phyloP scores from a whole-genome alignment of 1,139 yeast species.

The Scheffersomyces quercinus region DNA sequence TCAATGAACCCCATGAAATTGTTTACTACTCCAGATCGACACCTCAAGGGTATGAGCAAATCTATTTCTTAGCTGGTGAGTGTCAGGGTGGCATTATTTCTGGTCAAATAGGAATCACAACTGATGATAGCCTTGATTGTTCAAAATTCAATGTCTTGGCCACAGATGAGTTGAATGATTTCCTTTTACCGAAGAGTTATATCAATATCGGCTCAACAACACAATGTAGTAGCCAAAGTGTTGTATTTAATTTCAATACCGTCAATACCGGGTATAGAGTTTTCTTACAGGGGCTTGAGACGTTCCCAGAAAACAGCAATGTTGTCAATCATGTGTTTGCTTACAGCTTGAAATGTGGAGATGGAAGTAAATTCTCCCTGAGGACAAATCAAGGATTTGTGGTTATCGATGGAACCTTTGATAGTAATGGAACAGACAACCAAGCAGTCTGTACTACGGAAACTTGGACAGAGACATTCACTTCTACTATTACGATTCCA shows the following conservation, averaged over 20 bases:
- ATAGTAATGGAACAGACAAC: conserved; percentile 1
- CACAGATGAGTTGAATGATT: conserved; percentile 17
- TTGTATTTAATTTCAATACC: conserved; percentile 9
- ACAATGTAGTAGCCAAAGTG: conserved; percentile 9
- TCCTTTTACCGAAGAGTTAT: conserved; percentile 14
- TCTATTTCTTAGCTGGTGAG: conserved; percentile 14
- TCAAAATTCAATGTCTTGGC: conserved; percentile 11
- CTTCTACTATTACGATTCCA: neutral
- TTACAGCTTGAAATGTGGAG: conserved; percentile 13
- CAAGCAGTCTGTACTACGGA: conserved; percentile 2
- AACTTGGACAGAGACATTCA: conserved; percentile 3
- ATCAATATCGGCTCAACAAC: conserved; percentile 3
- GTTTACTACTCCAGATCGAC: conserved; percentile 19
- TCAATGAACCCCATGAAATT: conserved; percentile 9
- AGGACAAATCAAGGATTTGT: conserved; percentile 9
- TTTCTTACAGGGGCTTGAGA: conserved; percentile 17
- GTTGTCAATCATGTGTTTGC: conserved; percentile 13
- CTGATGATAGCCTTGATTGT: conserved; percentile 16
- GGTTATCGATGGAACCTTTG: conserved; percentile 11
- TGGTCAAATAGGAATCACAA: conserved; percentile 14
- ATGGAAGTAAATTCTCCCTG: conserved; percentile 10
- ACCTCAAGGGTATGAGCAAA: conserved; percentile 16
- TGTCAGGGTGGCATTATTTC: conserved; percentile 15
- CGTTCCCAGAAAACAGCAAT: conserved; percentile 6
- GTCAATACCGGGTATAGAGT: conserved; percentile 13